Conservation (phyloP, 805 yeast species). For the Candida lessepsii region DNA sequence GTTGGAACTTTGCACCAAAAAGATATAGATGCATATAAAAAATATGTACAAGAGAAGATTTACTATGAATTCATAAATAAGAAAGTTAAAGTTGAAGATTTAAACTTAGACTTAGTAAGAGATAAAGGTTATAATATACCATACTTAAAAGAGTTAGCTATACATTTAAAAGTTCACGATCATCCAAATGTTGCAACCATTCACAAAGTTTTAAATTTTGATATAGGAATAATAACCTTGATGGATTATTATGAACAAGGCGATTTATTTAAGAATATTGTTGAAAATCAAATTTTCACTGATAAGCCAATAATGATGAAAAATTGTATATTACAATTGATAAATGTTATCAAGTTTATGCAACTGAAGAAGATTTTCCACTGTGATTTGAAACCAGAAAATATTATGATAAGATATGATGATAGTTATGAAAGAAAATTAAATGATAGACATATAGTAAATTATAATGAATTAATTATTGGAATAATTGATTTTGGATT, state of each 20-base stretch:
- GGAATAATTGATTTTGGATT: constrained; percentile 87
- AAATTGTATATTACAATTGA: constrained; percentile 40
- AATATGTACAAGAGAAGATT: constrained; percentile 27
- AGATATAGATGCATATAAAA: constrained; percentile 30
- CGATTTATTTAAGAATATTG: constrained; percentile 83
- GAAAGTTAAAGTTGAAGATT: constrained; percentile 17
- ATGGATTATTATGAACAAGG: constrained; percentile 88
- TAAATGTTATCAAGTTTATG: constrained; percentile 37
- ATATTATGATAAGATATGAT: constrained; percentile 42
- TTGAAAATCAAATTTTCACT: constrained; percentile 64
- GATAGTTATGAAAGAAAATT: constrained; percentile 23
- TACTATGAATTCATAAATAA: constrained; percentile 14
- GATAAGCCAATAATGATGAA: constrained; percentile 49
- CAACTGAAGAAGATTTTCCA: constrained; percentile 33
- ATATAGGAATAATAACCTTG: constrained; percentile 61
- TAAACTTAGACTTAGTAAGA: constrained; percentile 24
- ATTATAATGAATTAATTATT: constrained; percentile 51
- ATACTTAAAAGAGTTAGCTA: constrained; percentile 62
- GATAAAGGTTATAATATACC: constrained; percentile 26
- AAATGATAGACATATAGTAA: constrained; percentile 19
- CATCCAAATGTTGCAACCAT: constrained; percentile 80
- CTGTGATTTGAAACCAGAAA: constrained; percentile 46
- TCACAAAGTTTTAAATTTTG: constrained; percentile 66
- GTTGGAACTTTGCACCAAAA: constrained; percentile 26
- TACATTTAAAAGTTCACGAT: constrained; percentile 71